Evolutionary conservation across 768 basidiomycete genomes (phyloP), one percentile per base, ranked within the genome.

Genomic region (Stropharia rugosoannulata): DNA sequence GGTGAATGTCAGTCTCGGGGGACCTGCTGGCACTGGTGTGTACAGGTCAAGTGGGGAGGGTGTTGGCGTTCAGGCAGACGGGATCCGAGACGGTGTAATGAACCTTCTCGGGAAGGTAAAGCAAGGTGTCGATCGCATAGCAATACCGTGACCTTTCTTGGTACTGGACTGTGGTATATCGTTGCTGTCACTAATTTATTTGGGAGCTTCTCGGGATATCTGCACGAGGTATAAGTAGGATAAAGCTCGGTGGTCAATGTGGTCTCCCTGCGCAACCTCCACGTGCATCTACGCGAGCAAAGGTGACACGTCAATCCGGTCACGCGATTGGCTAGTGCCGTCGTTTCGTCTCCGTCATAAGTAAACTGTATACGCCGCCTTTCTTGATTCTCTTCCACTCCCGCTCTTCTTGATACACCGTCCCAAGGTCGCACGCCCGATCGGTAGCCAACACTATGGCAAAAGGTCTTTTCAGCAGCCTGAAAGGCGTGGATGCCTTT

Each of bases 401-500:
- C 62, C 52, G 43, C 60, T 40, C 40, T 43, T 53, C 16, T 36
- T 51, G 32, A 18, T 46, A 45, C 56, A 59, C 62, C 58, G 63
- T 52, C 62, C 60, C 67, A 66, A 71, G 71, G 66, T 63, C 66
- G 67, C 66, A 61, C 66, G 68, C 70, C 69, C 62, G 64, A 59
- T 66, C 62, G 68, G 68, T 65, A 70, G 67, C 73, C 64, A 67
- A 66, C 60, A 70, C 60, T 62, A 90, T 90, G 88, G 88, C 89
- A 62, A 93, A 87, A 73, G 86, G 88, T 61, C 73, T 92, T 62
- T 80, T 93, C 66, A 81, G 79, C 47, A 81, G 79, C 62, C 80
- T 98, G 65, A 94, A 91, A 70, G 93, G 94, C 68, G 82, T 98
- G 51, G 97, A 99, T 79, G 97, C 97, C 73, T 99, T 99, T 80